Base-by-base conservation (phyloP, 306 rosid species). In the Abrus precatorius region DNA sequence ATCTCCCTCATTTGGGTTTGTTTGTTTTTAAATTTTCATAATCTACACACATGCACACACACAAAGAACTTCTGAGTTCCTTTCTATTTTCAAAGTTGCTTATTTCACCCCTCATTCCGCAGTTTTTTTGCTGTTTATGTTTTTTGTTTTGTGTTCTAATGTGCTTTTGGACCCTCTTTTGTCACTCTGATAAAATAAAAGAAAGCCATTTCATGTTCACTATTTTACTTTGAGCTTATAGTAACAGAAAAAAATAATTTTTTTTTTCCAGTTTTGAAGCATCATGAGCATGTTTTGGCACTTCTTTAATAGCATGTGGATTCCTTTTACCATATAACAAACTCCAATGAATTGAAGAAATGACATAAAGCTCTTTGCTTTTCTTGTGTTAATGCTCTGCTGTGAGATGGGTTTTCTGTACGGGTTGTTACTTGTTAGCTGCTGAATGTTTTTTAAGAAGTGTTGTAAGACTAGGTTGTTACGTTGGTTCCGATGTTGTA, bases 51-150 rank as follows among this genome's bases (percentile, higher is more conserved):
- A 77, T 59, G 59, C 62, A 78, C 45, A 78, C 3, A 62, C 65
- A 83, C 40, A 36, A 36, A 68, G 82, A 78, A 9, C 54, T 40
- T 72, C 32, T 47, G 79, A 68, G 62, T 81, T 56, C 57, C 53
- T 14, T 29, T 27, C 3, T 9, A 6, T 52, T 40, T 66, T 82
- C 32, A 5, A 47, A 69, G 48, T 48, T 55, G 28, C 54, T 57
- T 54, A 10, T 38, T 10, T 34, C 47, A 64, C 32, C 75, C 78
- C 56, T 36, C 65, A 57, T 75, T 55, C n/a, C 7, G 47, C 33
- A 53, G 28, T 79, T 38, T 70, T 44, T 70, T 14, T 43, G 9
- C 10, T 20, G 3, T 81, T 72, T 41, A 12, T 1, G 6, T 4
- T 78, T 33, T 38, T 29, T 11, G 3, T 78, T 12, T 34, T 34